These are phyloP conservation scores for Trematosphaeria pertusa DNA, from an alignment of 2,329 filamentous ascomycete genomes.

Conservation along the genomic window DNA sequence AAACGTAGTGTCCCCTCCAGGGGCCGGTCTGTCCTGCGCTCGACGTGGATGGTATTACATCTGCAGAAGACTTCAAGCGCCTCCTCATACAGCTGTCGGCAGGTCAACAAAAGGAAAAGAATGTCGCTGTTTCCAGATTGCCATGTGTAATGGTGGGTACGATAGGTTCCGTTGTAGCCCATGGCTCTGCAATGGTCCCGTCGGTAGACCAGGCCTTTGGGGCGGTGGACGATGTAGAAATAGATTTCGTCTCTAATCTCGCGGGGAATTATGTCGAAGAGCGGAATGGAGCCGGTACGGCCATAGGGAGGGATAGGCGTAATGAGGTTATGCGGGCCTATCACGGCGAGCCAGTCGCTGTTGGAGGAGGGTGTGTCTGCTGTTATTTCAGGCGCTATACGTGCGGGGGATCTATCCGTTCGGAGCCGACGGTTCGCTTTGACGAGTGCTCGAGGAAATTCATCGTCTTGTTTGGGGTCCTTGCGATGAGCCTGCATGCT, in stretches of 20 bases:
- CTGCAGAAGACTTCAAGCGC: slow-evolving; percentile 22
- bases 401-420: no score
- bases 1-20: slow-evolving; percentile 18
- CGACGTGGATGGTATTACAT: slow-evolving; percentile 19
- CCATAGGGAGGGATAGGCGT: no score
- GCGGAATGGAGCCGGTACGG: slow-evolving; percentile 18
- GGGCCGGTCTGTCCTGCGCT: neutral
- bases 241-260: slow-evolving; percentile 33
- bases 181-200: neutral
- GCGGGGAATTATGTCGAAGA: slow-evolving; percentile 26
- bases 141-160: neutral
- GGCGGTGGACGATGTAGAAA: slow-evolving; percentile 19
- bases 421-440: no score
- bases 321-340: no score
- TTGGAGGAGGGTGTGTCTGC: no score
- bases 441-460: no score
- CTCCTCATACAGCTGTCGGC: slow-evolving; percentile 27
- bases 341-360: no score
- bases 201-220: slow-evolving; percentile 11
- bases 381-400: no score
- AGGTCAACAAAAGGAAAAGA: slow-evolving; percentile 22
- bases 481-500: no score
- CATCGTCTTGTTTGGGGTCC: no score
- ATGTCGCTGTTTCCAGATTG: slow-evolving; percentile 3
- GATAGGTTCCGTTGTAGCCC: slow-evolving; percentile 1